These are phyloP conservation scores for Solidago caesia DNA, from an alignment of 129 eudicot genomes.

Conservation along the genomic window DNA sequence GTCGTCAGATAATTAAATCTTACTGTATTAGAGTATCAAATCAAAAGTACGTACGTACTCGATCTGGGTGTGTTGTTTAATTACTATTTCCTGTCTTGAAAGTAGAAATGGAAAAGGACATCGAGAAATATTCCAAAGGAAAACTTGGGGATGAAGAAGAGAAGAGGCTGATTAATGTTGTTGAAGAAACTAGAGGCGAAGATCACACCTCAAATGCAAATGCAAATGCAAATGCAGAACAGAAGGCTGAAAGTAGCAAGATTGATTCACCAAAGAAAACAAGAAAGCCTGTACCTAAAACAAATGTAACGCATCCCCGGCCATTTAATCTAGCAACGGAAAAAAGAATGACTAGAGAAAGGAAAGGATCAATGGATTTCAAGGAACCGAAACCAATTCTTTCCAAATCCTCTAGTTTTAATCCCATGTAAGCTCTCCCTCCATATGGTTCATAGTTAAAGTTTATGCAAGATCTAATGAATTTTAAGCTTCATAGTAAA, in stretches of 20 bases:
- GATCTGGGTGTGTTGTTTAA: too few species aligned
- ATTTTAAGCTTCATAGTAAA: background rate
- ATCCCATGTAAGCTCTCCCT: constrained; percentile 28
- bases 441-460: background rate
- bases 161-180: constrained; percentile 17
- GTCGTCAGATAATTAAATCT: background rate
- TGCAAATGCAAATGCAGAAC: constrained; percentile 9
- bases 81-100: too few species aligned
- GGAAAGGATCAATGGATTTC: constrained; percentile 30
- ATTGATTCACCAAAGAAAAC: constrained; percentile 20
- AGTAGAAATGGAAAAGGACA: constrained; percentile 12
- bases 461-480: background rate
- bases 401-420: constrained; percentile 11
- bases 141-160: constrained; percentile 18
- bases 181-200: constrained; percentile 19
- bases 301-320: constrained; percentile 34
- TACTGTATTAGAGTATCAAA: too few species aligned
- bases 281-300: constrained; percentile 17
- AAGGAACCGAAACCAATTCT: constrained; percentile 25
- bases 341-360: constrained; percentile 29
- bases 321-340: constrained; percentile 40
- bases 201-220: background rate
- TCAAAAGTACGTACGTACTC: too few species aligned
- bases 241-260: constrained; percentile 1
- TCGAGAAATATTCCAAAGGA: constrained; percentile 10